Evolutionary conservation across 768 basidiomycete genomes (phyloP).

Genomic region (Naematelia aurantialba): DNA sequence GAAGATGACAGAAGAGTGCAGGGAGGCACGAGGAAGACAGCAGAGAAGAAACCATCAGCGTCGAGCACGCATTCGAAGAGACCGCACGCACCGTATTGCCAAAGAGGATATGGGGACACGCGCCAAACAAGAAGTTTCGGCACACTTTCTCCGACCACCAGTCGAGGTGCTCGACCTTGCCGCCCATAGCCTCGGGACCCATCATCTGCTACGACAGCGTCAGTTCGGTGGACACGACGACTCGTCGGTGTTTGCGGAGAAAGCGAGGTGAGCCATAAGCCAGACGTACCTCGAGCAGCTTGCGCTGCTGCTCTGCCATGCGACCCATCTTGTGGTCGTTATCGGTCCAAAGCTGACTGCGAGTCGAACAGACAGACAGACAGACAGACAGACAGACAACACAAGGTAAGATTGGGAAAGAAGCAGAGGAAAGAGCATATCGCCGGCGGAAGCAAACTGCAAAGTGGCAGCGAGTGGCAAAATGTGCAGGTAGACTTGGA

Average conservation of each 20-base stretch:
- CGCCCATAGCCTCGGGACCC: slow-evolving; percentile 99
- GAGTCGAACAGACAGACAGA: no score
- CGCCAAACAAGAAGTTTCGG: slow-evolving; percentile 94
- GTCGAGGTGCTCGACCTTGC: slow-evolving; percentile 79
- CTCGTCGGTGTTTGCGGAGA: background rate
- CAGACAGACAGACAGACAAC: background rate
- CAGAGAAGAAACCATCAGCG: background rate
- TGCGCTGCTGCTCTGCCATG: slow-evolving; percentile 95
- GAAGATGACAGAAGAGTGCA: background rate
- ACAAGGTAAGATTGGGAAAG: background rate
- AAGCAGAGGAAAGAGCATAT: background rate
- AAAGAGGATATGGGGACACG: slow-evolving; percentile 96
- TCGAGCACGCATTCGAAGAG: background rate
- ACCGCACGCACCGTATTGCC: slow-evolving; percentile 81
- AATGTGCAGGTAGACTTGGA: background rate
- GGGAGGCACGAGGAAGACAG: background rate
- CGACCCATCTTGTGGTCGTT: slow-evolving; percentile 70
- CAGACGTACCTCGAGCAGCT: slow-evolving; percentile 65
- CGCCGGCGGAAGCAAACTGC: background rate
- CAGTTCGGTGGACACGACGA: background rate
- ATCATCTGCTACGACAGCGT: slow-evolving; percentile 81
- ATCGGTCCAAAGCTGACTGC: no score
- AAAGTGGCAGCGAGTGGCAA: background rate
- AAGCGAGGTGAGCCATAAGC: background rate
- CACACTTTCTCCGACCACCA: slow-evolving; percentile 98